phyloP scores from a whole-genome alignment of 768 basidiomycete species.

The Phanerodontia chrysosporium region DNA sequence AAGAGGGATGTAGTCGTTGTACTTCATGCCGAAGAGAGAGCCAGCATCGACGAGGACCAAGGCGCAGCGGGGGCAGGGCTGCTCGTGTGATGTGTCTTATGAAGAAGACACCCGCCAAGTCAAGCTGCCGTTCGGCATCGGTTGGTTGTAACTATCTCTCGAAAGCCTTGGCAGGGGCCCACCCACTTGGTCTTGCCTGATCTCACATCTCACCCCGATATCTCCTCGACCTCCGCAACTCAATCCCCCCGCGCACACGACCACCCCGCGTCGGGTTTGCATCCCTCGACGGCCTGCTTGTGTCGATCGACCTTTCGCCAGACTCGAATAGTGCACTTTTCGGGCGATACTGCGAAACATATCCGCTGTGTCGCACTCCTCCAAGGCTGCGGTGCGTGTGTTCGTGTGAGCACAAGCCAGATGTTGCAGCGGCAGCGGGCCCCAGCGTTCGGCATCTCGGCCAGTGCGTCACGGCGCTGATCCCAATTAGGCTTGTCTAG shows the following conservation, averaged over 20 bases:
- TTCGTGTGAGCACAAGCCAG: not conserved
- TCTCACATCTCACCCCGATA: not conserved
- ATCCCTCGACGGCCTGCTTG: too few relatives aligned
- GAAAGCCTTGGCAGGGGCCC: constrained; percentile 5
- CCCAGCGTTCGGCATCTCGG: not conserved
- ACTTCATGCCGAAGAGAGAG: constrained; percentile 5
- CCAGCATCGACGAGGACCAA: constrained; percentile 1
- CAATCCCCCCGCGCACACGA: not conserved
- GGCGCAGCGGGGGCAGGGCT: not conserved
- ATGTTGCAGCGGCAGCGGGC: not conserved
- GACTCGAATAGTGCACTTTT: too few relatives aligned
- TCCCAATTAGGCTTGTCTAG: not conserved
- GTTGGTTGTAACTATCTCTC: not conserved
- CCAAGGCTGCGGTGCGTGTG: not conserved
- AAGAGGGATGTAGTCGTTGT: constrained; percentile 19
- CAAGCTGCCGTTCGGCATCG: constrained; percentile 11
- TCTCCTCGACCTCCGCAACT: not conserved
- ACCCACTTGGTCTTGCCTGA: not conserved
- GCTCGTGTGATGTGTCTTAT: constrained; percentile 10
- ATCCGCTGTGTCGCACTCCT: not conserved
- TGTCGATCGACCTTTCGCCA: too few relatives aligned
- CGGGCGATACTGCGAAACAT: not conserved
- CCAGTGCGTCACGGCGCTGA: not conserved
- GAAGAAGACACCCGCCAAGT: not conserved
- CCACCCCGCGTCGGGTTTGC: too few relatives aligned